Base-by-base conservation (phyloP, 2,329 filamentous ascomycete species). In the Sporothrix variecibatus region DNA sequence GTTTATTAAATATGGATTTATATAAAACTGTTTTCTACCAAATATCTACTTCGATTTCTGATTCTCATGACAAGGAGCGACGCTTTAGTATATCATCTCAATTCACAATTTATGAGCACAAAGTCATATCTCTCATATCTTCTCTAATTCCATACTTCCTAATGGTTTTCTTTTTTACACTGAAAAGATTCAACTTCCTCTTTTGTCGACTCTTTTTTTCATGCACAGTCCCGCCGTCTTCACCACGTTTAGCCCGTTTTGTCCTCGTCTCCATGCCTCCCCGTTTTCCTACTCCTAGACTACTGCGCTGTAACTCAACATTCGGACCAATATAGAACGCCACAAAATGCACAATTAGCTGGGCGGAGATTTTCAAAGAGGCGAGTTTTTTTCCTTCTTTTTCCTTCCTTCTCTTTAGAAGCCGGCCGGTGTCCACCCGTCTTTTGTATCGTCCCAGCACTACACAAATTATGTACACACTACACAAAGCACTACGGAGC, bases 271-370 rank as follows among this genome's bases (percentile, higher is more conserved):
- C 23, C 15, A 26, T 31, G 15, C 15, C 43, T 15, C 43, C 64
- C 46, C 28, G 7, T 23, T 56, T 70, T 53, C 67, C 26, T 31
- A 56, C 49, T 49, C 31, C 20, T 11, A 43, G 40, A 34, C 68
- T 28, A 71, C 68, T 71, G 51, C 34, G 51, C 51, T 71, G 53
- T 43, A 60, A 71, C 68, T 58, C 43, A 43, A 71, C 49, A 71
- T 26, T 38, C 15, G 68, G 68, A 60, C 38, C 7, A 28, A n/a
- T 9, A 31, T 40, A 0, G 58, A 64, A 64, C 58, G 31, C 58
- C 58, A 64, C 58, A 31, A 38, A 40, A 38, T 38, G 58, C 31
- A 64, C 58, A 49, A 38, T 62, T 62, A 20, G 20, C 28, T 40
- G 31, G 6, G 28, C 58, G 31, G 58, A 40, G 31, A 64, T 20